Evolutionary conservation across 2,329 filamentous ascomycete genomes (phyloP).

Genomic region (Apiospora kogelbergensis): DNA sequence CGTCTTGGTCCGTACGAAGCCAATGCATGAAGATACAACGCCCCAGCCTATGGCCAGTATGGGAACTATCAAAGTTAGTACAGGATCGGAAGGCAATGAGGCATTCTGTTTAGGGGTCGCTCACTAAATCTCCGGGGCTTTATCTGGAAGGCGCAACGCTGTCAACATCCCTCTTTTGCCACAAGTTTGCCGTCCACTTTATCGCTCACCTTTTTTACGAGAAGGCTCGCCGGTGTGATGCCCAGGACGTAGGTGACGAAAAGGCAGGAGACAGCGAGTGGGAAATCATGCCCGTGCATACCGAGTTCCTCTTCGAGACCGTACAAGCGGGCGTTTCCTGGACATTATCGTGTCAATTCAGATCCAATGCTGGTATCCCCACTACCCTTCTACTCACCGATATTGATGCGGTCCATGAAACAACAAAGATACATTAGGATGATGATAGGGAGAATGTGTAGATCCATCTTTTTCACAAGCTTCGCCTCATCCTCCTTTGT

Average conservation of each 20-base stretch:
- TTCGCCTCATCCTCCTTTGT: not conserved
- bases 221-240: not conserved
- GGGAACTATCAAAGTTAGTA: not conserved
- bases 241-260: not conserved
- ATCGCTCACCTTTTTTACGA: not conserved
- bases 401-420: conserved; percentile 7
- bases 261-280: not conserved
- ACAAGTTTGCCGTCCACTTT: not conserved
- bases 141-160: not conserved
- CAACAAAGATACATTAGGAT: not conserved
- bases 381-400: not conserved
- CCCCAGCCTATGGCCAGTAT: not conserved
- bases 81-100: no score
- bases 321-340: not conserved
- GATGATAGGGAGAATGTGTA: not conserved
- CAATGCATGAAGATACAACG: not conserved
- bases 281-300: not conserved
- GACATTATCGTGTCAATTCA: not conserved
- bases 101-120: not conserved
- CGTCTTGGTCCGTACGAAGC: not conserved
- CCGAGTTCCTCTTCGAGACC: not conserved
- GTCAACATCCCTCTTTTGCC: not conserved
- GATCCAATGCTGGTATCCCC: not conserved
- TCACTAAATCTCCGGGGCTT: not conserved
- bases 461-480: not conserved